phyloP scores from a whole-genome alignment of 495 filamentous ascomycete genomes.

The Gamarada debralockiae region DNA sequence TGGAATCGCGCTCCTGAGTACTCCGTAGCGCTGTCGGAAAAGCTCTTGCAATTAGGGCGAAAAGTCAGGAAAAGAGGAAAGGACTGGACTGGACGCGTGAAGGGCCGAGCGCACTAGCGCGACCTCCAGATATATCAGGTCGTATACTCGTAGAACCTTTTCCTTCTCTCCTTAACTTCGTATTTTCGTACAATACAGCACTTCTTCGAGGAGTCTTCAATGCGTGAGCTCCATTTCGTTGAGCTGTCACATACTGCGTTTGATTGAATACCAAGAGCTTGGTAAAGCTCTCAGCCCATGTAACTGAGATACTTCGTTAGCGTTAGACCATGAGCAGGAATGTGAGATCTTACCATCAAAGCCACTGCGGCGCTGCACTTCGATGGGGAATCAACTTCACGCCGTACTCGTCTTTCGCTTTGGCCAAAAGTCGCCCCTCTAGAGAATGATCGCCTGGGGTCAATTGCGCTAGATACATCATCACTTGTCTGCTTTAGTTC shows the following conservation, averaged over 20 bases:
- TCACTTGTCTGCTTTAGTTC: constrained; percentile 60
- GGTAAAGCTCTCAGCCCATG: constrained; percentile 60
- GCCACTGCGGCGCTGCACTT: constrained; percentile 45
- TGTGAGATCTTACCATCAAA: constrained; percentile 32
- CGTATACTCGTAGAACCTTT: too few species aligned
- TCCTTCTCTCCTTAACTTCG: too few species aligned
- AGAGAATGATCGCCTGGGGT: constrained; percentile 27
- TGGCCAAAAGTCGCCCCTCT: constrained; percentile 51
- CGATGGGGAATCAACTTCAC: constrained; percentile 57
- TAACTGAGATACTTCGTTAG: constrained; percentile 26
- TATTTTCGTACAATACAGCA: too few species aligned
- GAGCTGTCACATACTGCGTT: constrained; percentile 34
- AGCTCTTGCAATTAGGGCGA: too few species aligned
- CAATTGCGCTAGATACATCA: constrained; percentile 65
- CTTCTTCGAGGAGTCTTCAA: too few species aligned
- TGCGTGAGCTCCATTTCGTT: too few species aligned
- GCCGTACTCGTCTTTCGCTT: constrained; percentile 58
- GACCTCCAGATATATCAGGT: too few species aligned
- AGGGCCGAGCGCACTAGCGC: too few species aligned
- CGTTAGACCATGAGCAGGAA: neutral
- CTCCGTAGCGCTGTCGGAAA: too few species aligned
- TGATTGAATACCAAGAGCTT: constrained; percentile 73
- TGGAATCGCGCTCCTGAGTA: too few species aligned
- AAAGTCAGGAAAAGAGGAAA: too few species aligned
- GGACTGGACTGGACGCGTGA: too few species aligned